Evolutionary conservation across 352 stramenopile species (phyloP).

Genomic region (Phytophthora hibernalis): DNA sequence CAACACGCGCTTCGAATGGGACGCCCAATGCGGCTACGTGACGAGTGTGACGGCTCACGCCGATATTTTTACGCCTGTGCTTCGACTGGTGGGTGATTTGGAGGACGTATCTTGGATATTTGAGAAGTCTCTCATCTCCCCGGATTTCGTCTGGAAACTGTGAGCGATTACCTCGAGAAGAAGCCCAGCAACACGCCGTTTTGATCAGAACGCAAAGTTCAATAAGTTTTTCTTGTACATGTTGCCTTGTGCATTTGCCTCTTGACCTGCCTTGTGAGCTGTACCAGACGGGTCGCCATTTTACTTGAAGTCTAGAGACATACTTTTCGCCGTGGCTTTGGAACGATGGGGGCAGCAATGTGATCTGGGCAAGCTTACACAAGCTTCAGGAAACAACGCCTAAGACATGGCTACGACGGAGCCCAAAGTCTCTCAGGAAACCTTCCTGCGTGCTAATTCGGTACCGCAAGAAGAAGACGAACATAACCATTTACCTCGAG

Average conservation of each 20-base stretch:
- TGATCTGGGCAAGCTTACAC: no score
- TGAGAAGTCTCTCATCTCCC: not conserved
- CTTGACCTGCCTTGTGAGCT: no score
- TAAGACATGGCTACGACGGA: not conserved
- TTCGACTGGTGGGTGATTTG: not conserved
- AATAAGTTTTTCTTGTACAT: no score
- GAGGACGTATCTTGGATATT: conserved; percentile 6
- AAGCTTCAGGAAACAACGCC: not conserved
- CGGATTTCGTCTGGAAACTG: conserved; percentile 1
- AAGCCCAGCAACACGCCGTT: no score
- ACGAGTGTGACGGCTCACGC: not conserved
- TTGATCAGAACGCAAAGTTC: no score
- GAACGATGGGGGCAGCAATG: no score
- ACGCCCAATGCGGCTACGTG: not conserved
- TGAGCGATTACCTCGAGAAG: no score
- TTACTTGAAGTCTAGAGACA: no score
- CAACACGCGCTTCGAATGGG: conserved; percentile 1
- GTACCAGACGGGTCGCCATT: no score
- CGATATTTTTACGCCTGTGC: conserved; percentile 11
- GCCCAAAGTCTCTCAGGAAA: not conserved
- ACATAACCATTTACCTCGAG: not conserved
- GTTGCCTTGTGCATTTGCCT: no score
- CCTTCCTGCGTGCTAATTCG: not conserved
- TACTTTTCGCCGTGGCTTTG: no score
- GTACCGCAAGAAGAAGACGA: not conserved